Base-by-base conservation (phyloP, 2,329 filamentous ascomycete species). In the Fusarium austroafricanum region DNA sequence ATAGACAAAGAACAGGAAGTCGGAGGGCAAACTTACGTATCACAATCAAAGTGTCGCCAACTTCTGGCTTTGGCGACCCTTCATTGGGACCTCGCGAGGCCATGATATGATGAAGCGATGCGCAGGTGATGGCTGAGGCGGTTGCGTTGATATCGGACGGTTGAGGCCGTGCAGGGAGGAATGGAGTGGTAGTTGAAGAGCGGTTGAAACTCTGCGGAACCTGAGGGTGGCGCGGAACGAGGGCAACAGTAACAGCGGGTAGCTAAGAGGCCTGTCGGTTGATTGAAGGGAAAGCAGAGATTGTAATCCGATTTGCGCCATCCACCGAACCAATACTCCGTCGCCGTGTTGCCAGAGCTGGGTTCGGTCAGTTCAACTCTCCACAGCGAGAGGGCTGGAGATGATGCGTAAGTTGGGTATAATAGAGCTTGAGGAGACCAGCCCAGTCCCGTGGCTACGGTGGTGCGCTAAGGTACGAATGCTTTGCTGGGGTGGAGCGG, bases 41-140 rank as follows among this genome's bases (percentile, higher is more conserved):
- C 71, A 92, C 90, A 70, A 92, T 78, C 71, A 92, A 81, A 55
- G 89, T 86, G 73, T 92, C 89, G 77, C 90, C 90, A 67, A 87
- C 82, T 28, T 89, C 87, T 74, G 87, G 89, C 77, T 82, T 84
- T 65, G 75, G 67, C 49, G 75, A 78, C 55, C 75, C 71, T 53
- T 80, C 78, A 58, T 68, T 75, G 51, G 77, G 71, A 57, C 71
- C 71, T 75, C 78, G 79, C 62, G 82, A 78, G 71, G 83, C 82
- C 84, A 84, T 83, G 68, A 62, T 78, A 61, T 23, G 54, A 67
- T 71, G 59, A 33, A 67, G 60, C 64, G 57, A 63, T 57, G 53
- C 57, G 61, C 61, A 61, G 64, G 33, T 47, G 55, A 70, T 57
- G 64, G 51, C 53, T 50, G 47, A 62, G 38, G 55, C 43, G 54